Conservation (phyloP, 805 yeast genomes). For the Blastobotrys peoriensis region DNA sequence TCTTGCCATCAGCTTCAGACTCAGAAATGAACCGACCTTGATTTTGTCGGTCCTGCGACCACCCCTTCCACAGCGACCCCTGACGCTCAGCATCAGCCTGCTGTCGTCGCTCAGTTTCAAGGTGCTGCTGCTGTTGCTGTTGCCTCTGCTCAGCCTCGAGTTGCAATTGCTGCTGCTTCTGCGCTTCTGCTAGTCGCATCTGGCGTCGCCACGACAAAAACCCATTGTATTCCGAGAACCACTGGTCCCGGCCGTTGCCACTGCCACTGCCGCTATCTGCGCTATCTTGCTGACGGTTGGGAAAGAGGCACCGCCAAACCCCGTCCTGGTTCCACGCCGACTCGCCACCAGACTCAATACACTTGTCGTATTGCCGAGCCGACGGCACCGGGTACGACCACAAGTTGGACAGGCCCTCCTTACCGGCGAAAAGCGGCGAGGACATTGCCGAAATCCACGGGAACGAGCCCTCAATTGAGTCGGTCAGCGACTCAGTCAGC, state of each 20-base stretch:
- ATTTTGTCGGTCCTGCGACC: conserved; percentile 6
- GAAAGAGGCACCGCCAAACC: conserved; percentile 87
- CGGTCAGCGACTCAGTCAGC: not conserved
- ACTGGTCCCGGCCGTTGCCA: conserved; percentile 33
- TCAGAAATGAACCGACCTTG: conserved; percentile 13
- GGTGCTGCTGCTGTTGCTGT: conserved; percentile 1
- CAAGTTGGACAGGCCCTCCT: conserved; percentile 1
- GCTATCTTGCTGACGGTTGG: no score
- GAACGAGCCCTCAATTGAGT: conserved; percentile 5
- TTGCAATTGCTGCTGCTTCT: conserved; percentile 8
- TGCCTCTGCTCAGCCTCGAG: conserved; percentile 2
- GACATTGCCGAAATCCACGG: conserved; percentile 6
- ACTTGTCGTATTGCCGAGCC: conserved; percentile 51
- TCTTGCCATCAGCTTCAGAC: conserved; percentile 28
- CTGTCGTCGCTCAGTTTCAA: not conserved
- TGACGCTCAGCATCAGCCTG: conserved; percentile 4
- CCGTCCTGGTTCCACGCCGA: conserved; percentile 82
- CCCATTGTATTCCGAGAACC: conserved; percentile 59
- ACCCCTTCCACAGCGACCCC: conserved; percentile 1
- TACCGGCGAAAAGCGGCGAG: not conserved
- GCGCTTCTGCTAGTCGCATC: conserved; percentile 31
- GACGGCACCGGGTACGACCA: conserved; percentile 57
- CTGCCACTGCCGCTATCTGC: conserved; percentile 16
- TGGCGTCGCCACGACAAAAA: conserved; percentile 61
- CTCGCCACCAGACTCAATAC: conserved; percentile 59